Percentiles rank a stretch among this genome's conserved stretches.
These are phyloP conservation scores for Eimeria maxima DNA, from an alignment of 169 alveolate genomes.

Conservation along the genomic window DNA sequence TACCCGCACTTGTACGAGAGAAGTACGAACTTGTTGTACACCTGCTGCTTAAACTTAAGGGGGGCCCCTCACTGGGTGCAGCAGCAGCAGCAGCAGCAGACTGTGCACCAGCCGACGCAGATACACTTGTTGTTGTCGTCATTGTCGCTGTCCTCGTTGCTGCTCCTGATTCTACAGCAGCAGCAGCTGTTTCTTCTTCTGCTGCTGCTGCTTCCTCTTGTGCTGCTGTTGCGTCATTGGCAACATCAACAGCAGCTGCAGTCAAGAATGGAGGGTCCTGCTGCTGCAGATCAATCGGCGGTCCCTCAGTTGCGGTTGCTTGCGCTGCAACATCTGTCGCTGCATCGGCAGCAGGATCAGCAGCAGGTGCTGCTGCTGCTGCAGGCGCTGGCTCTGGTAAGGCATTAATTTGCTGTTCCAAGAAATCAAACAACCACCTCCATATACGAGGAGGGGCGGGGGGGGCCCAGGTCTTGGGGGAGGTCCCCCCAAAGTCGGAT, in stretches of 20 bases:
- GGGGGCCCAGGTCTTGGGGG: neutral
- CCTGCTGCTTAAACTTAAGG: neutral
- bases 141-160: no score
- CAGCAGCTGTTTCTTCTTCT: no score
- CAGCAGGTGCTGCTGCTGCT: neutral
- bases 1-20: neutral
- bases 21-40: neutral
- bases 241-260: neutral
- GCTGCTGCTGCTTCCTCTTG: conserved; percentile 36
- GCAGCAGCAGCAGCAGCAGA: conserved; percentile 6
- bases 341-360: conserved; percentile 4
- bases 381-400: neutral
- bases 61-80: neutral
- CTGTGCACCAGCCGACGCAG: conserved; percentile 18
- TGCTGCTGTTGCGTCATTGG: neutral
- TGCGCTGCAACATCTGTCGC: neutral
- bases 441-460: conserved; percentile 16
- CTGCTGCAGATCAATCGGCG: neutral
- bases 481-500: no score
- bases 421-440: neutral
- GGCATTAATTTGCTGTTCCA: neutral
- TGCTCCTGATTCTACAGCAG: no score
- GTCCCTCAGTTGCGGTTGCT: neutral
- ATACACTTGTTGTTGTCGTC: neutral
- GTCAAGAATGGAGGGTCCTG: neutral